Evolutionary conservation across 2,329 filamentous ascomycete genomes (phyloP).

Genomic region (Ceratocystis eucalypticola): DNA sequence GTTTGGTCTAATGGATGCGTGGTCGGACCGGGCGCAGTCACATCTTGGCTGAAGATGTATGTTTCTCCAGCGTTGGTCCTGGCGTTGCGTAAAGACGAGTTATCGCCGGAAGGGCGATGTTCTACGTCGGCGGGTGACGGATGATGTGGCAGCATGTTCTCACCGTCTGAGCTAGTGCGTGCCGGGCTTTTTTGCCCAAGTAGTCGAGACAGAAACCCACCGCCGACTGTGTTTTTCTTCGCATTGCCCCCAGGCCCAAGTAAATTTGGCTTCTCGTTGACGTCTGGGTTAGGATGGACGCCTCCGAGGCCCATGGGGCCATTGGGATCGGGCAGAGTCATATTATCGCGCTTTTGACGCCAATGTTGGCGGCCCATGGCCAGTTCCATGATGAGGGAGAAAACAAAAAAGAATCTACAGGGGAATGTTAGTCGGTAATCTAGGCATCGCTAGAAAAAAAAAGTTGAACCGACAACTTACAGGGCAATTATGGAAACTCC

Average conservation of each 20-base stretch:
- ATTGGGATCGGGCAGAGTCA: slow-evolving; percentile 37
- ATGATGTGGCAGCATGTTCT: slow-evolving; percentile 29
- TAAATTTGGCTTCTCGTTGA: slow-evolving; percentile 22
- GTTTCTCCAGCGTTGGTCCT: slow-evolving; percentile 21
- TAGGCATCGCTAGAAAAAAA: too few relatives aligned
- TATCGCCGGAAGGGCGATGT: slow-evolving; percentile 6
- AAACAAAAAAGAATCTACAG: slow-evolving; percentile 56
- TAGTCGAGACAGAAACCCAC: slow-evolving; percentile 26
- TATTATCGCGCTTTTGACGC: slow-evolving; percentile 47
- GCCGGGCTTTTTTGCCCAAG: slow-evolving; percentile 24
- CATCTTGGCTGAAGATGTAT: background rate
- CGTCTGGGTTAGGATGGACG: background rate
- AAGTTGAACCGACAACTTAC: slow-evolving; percentile 32
- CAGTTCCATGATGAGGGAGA: slow-evolving; percentile 57
- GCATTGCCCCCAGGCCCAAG: slow-evolving; percentile 20
- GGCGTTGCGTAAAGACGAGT: background rate
- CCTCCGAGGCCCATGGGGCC: slow-evolving; percentile 15
- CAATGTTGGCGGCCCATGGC: slow-evolving; percentile 56
- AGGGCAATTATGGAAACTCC: slow-evolving; percentile 66
- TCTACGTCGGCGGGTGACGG: slow-evolving; percentile 30
- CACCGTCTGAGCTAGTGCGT: slow-evolving; percentile 21
- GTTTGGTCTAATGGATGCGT: background rate
- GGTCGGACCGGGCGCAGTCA: background rate
- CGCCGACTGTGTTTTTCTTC: slow-evolving; percentile 9
- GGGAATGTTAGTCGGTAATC: background rate